Base-by-base conservation (phyloP, 1,139 yeast genomes). In the Candida dubliniensis region DNA sequence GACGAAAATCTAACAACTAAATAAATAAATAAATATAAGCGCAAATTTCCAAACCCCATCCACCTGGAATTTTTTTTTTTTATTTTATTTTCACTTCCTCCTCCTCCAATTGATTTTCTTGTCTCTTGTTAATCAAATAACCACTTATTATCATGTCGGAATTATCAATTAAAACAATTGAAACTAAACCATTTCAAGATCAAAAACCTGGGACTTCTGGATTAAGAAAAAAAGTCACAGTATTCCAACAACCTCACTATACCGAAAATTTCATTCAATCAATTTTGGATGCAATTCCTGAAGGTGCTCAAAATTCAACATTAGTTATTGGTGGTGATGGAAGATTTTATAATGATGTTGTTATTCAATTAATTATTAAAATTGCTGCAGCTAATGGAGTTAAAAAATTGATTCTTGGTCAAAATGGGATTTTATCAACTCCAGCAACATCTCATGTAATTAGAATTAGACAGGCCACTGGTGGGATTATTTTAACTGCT, bases 171-270 rank as follows among this genome's bases (percentile, higher is more conserved):
- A 54, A 65, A 58, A 54, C 64, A 14, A 58, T 74, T 37, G 48
- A 71, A 31, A 91, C 98, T n/a, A 81, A 77, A 18, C 84, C 96
- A 2, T 91, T 81, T 65, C 76, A 71, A 41, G 99, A 91, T 69
- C 99, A 93, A 66, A 93, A 91, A 64, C 99, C 99, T 13, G 99
- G 99, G 36, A 93, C 99, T 15, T 91, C 98, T 6, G 99, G 99
- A 29, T 81, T 93, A 46, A 81, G 99, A 60, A 93, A 93, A 74
- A 89, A 86, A 69, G 96, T 91, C 39, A 76, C 76, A 29, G 95
- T 88, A 25, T 93, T 93, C 71, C 79, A 88, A 66, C 84, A 85
- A 60, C 76, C 78, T 9, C 74, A 88, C 61, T 93, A 93, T 69
- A 86, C 96, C 2, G 99, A 93, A 66, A 93, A 93, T 72, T 93